phyloP scores from a whole-genome alignment of 176 grass and related monocot genomes.

The Themeda triandra region DNA sequence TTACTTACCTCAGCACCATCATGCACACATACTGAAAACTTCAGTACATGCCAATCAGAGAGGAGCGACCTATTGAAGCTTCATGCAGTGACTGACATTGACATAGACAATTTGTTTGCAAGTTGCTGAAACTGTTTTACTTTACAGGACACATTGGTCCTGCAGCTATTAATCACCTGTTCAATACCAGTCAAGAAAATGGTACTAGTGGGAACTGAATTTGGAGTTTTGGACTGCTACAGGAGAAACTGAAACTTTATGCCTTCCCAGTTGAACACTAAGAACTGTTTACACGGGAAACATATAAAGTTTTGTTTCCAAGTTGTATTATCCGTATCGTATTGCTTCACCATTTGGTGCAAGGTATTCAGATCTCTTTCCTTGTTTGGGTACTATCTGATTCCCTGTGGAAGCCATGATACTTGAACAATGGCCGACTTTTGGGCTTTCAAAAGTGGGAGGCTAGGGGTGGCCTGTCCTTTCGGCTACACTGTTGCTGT shows the following conservation, averaged over 20 bases:
- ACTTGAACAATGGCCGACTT: slow-evolving; percentile 51
- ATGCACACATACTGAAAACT: neutral
- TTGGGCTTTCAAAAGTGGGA: slow-evolving; percentile 45
- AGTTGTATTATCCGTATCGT: slow-evolving; percentile 21
- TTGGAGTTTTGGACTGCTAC: slow-evolving; percentile 28
- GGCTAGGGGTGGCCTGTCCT: slow-evolving; percentile 54
- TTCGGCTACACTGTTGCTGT: slow-evolving; percentile 46
- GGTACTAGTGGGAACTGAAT: slow-evolving; percentile 28
- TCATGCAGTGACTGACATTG: neutral
- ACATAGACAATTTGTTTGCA: slow-evolving; percentile 9
- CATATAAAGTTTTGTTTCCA: slow-evolving; percentile 28
- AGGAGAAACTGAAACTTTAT: slow-evolving; percentile 27
- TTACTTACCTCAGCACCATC: neutral
- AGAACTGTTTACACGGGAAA: slow-evolving; percentile 29
- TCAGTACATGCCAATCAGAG: neutral
- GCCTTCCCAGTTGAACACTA: slow-evolving; percentile 16
- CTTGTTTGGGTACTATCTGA: slow-evolving; percentile 28
- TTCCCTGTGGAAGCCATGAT: slow-evolving; percentile 46
- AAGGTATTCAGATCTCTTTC: slow-evolving; percentile 53
- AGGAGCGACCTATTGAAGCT: neutral
- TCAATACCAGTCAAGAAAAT: slow-evolving; percentile 17
- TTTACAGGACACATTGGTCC: slow-evolving; percentile 18
- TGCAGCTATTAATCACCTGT: slow-evolving; percentile 19
- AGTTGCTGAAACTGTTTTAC: slow-evolving; percentile 25
- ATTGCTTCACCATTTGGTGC: slow-evolving; percentile 49